These are phyloP conservation scores for Myotisia sp. DNA, from an alignment of 2,329 filamentous ascomycete genomes.

Conservation along the genomic window DNA sequence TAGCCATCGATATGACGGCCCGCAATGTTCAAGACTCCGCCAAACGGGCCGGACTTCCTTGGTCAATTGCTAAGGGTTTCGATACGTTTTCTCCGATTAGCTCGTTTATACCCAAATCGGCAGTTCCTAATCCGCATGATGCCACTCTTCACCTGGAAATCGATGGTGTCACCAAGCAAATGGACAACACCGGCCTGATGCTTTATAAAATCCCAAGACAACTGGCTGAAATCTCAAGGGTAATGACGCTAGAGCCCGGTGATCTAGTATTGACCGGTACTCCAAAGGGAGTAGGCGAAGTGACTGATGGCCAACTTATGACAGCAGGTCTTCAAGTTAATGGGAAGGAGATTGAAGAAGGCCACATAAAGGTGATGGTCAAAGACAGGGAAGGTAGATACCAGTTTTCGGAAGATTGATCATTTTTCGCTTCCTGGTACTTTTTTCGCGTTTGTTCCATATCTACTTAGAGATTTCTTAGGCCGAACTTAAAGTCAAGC, in stretches of 20 bases:
- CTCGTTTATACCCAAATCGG: constrained; percentile 61
- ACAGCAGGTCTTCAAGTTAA: constrained; percentile 64
- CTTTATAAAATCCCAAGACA: constrained; percentile 80
- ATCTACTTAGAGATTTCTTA: too few species aligned
- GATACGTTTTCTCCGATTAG: constrained; percentile 91
- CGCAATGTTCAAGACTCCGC: constrained; percentile 92
- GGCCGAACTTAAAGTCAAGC: too few species aligned
- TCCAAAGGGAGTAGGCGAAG: constrained; percentile 83
- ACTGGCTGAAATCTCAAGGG: constrained; percentile 78
- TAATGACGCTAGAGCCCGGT: constrained; percentile 85
- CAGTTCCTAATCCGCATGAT: constrained; percentile 75
- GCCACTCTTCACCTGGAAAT: constrained; percentile 75
- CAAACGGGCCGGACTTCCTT: constrained; percentile 91
- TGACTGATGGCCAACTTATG: constrained; percentile 76
- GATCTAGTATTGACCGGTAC: constrained; percentile 95
- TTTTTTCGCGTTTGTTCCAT: too few species aligned
- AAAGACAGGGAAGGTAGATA: constrained; percentile 67
- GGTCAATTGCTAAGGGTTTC: constrained; percentile 94
- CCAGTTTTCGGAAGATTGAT: constrained; percentile 50
- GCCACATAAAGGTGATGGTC: constrained; percentile 67
- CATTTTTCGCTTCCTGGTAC: too few species aligned
- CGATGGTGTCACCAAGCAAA: constrained; percentile 63
- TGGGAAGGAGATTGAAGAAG: constrained; percentile 73
- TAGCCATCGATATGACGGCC: constrained; percentile 94
- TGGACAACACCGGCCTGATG: constrained; percentile 86